Base-by-base conservation (phyloP, 2,329 filamentous ascomycete genomes). In the Botrytis squamosa region DNA sequence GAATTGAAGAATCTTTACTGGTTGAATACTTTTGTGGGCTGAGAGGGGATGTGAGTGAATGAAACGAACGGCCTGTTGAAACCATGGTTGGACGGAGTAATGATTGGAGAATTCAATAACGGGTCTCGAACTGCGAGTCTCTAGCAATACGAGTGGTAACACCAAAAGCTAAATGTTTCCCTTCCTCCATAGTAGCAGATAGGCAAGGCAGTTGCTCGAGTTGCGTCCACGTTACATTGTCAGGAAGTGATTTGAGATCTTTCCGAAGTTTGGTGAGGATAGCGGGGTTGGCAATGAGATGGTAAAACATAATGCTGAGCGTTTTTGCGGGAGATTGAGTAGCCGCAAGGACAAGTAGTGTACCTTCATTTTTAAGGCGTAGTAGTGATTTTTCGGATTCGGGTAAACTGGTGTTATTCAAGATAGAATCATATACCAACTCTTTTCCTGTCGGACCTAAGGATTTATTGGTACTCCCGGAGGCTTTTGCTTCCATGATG, bases 311-410 rank as follows among this genome's bases (percentile, higher is more conserved):
- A 18, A 44, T 44, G 16, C 42, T 44, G 18, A 44, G 42, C 7
- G 42, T 44, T 20, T 18, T 44, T 44, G 42, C 6, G 16, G 5
- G 42, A 44, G 42, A 85, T 44, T 83, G 80, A n/a, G 81, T 82
- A 4, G 82, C 84, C 8, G 83, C 84, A 42, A 73, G 66, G 1
- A 77, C 78, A 18, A 82, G 78, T 1, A 83, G 57, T 60, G 74
- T 66, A 16, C 67, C 80, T n/a, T 76, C 5, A 18, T 44, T 44
- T 7, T 75, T 74, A 7, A 85, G 76, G 0, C 84, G 79, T 1
- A 60, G 44, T 1, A 77, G 46, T 0, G 78, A 76, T 74, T 83
- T 84, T 52, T 84, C 83, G 9, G 76, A 40, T 1, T 75, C 60
- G 16, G 83, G 81, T 20, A 52, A 38, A 29, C 29, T 66, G 22